A percentile compares a stretch with the other conserved stretches of the same genome.
These are phyloP conservation scores for Monosporascus sp. DNA, from an alignment of 2,329 filamentous ascomycete species.

Conservation along the genomic window DNA sequence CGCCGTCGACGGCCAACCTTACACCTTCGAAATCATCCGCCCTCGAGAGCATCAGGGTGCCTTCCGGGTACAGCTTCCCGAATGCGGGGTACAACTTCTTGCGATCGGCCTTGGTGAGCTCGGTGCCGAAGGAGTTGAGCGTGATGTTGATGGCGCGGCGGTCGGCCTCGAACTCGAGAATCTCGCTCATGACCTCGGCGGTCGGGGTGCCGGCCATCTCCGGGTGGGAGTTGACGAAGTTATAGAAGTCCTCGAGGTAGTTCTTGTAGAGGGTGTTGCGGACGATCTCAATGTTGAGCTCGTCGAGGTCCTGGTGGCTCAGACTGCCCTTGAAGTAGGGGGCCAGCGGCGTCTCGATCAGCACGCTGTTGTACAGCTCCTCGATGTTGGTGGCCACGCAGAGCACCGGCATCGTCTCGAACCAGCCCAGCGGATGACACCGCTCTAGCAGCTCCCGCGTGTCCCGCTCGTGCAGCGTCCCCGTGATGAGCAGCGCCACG, in stretches of 20 bases:
- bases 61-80: slow-evolving; percentile 87
- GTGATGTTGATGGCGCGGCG: slow-evolving; percentile 98
- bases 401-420: slow-evolving; percentile 97
- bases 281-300: slow-evolving; percentile 98
- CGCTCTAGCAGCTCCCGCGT: slow-evolving; percentile 91
- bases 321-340: slow-evolving; percentile 97
- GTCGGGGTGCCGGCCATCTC: slow-evolving; percentile 87
- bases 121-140: slow-evolving; percentile 95
- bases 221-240: slow-evolving; percentile 84
- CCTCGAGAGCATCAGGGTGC: slow-evolving; percentile 87
- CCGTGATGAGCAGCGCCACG: slow-evolving; percentile 93
- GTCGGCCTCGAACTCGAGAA: slow-evolving; percentile 95
- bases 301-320: slow-evolving; percentile 93
- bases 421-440: slow-evolving; percentile 96
- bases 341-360: slow-evolving; percentile 93
- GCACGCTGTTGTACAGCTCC: slow-evolving; percentile 95
- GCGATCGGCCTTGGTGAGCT: slow-evolving; percentile 86
- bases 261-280: slow-evolving; percentile 99
- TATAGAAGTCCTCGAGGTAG: slow-evolving; percentile 95
- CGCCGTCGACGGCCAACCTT: slow-evolving; percentile 84
- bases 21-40: slow-evolving; percentile 95
- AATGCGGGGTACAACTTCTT: slow-evolving; percentile 95
- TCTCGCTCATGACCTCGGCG: slow-evolving; percentile 89
- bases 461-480: slow-evolving; percentile 94
- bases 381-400: slow-evolving; percentile 98